Conservation (phyloP, 2,329 filamentous ascomycete genomes). For the Xylariales sp. region DNA sequence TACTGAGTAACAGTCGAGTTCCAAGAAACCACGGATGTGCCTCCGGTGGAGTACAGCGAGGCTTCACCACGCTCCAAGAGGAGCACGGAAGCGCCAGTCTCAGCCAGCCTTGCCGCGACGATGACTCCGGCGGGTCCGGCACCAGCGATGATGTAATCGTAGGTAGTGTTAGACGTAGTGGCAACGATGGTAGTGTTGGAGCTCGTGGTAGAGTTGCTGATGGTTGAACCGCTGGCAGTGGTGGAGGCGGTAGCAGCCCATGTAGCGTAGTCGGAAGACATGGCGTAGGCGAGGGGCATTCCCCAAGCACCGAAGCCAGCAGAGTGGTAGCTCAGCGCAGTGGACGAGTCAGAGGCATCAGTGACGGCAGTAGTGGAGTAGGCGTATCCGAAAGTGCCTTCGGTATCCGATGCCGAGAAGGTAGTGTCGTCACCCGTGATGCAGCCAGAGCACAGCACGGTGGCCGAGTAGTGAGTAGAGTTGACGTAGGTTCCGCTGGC, state of each 20-base stretch:
- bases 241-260: slow-evolving; percentile 18
- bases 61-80: slow-evolving; percentile 32
- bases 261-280: slow-evolving; percentile 24
- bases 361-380: slow-evolving; percentile 27
- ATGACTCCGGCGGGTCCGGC: slow-evolving; percentile 31
- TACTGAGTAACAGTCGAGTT: slow-evolving; percentile 25
- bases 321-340: slow-evolving; percentile 33
- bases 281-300: slow-evolving; percentile 24
- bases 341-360: slow-evolving; percentile 24
- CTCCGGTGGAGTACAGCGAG: slow-evolving; percentile 26
- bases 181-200: slow-evolving; percentile 15
- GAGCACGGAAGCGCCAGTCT: slow-evolving; percentile 30
- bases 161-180: slow-evolving; percentile 27
- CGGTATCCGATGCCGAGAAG: slow-evolving; percentile 19
- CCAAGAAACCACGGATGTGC: slow-evolving; percentile 23
- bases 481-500: slow-evolving; percentile 48
- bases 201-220: slow-evolving; percentile 11
- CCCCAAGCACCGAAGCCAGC: slow-evolving; percentile 33
- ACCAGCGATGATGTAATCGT: slow-evolving; percentile 34
- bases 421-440: slow-evolving; percentile 28
- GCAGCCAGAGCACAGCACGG: slow-evolving; percentile 47
- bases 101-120: slow-evolving; percentile 28
- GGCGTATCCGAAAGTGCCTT: slow-evolving; percentile 33
- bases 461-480: slow-evolving; percentile 47
- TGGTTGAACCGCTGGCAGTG: slow-evolving; percentile 6